These are phyloP conservation scores for Coniochaeta prunicola DNA, from an alignment of 2,329 filamentous ascomycete species.

Conservation along the genomic window DNA sequence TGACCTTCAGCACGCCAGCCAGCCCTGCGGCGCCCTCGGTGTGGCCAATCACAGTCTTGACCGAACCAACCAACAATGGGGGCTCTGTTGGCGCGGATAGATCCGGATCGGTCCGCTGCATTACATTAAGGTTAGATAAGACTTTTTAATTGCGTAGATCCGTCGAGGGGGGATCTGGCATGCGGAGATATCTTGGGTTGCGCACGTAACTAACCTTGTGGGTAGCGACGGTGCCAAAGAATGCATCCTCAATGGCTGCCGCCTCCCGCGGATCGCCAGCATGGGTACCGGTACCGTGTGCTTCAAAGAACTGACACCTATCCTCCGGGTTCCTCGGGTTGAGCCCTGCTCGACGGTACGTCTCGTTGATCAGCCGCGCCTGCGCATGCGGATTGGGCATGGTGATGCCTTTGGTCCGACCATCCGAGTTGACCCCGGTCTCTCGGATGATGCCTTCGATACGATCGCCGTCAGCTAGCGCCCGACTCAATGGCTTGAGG, in stretches of 20 bases:
- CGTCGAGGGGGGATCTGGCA: neutral
- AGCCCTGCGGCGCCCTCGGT: conserved; percentile 42
- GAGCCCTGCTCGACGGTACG: conserved; percentile 34
- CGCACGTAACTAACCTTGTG: neutral
- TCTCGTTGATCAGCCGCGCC: conserved; percentile 31
- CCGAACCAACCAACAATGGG: conserved; percentile 28
- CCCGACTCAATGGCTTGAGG: conserved; percentile 42
- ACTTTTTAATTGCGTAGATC: too few relatives aligned
- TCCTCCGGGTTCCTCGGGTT: conserved; percentile 22
- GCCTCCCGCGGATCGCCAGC: conserved; percentile 35
- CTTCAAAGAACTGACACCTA: conserved; percentile 39
- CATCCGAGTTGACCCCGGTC: conserved; percentile 42
- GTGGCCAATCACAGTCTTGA: conserved; percentile 41
- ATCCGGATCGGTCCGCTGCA: neutral
- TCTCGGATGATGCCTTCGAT: conserved; percentile 41
- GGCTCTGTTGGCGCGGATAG: conserved; percentile 8
- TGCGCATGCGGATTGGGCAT: conserved; percentile 42
- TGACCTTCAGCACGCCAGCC: conserved; percentile 37
- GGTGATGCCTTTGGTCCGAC: conserved; percentile 44
- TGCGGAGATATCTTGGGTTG: neutral
- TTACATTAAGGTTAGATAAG: too few relatives aligned
- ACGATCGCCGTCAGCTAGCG: conserved; percentile 39
- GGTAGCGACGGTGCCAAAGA: conserved; percentile 18
- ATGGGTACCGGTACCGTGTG: conserved; percentile 30
- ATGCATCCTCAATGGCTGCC: conserved; percentile 32